These are phyloP conservation scores for Dillenia turbinata DNA, from an alignment of 164 flowering plant genomes.

Conservation along the genomic window DNA sequence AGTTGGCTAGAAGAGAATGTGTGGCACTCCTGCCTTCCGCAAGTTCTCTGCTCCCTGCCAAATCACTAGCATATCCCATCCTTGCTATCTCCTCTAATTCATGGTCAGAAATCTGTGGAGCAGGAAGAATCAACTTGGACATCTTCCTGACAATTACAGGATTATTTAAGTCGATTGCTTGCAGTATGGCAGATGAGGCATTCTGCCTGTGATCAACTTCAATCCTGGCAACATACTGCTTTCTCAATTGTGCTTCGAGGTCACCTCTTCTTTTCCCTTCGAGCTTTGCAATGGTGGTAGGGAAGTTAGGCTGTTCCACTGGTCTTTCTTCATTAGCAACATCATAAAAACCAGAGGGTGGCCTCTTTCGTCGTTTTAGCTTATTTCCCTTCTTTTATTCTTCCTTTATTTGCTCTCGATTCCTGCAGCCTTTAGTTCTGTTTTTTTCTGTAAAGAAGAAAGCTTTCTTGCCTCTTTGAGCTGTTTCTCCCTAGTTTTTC, in stretches of 20 bases:
- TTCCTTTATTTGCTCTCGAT: conserved; percentile 38
- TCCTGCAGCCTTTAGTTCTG: conserved; percentile 57
- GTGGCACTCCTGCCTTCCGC: conserved; percentile 91
- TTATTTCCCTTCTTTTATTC: conserved; percentile 50
- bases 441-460: conserved; percentile 53
- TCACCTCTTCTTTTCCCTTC: conserved; percentile 54
- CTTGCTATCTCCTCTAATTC: conserved; percentile 95
- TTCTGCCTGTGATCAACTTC: conserved; percentile 60
- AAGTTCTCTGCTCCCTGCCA: conserved; percentile 64
- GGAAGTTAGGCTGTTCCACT: conserved; percentile 39
- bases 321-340: conserved; percentile 43
- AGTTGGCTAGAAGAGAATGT: conserved; percentile 80
- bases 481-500: no score
- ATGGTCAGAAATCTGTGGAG: conserved; percentile 93
- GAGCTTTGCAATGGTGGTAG: conserved; percentile 54
- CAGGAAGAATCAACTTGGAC: conserved; percentile 90
- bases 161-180: conserved; percentile 88
- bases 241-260: conserved; percentile 43
- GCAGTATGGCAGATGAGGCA: conserved; percentile 83
- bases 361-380: conserved; percentile 50
- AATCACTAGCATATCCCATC: conserved; percentile 95
- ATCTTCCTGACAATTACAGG: conserved; percentile 90
- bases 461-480: no score
- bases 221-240: conserved; percentile 45
- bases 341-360: conserved; percentile 53